Evolutionary conservation across 108 stramenopile genomes (phyloP).

Genomic region (Cyclotella sp.): DNA sequence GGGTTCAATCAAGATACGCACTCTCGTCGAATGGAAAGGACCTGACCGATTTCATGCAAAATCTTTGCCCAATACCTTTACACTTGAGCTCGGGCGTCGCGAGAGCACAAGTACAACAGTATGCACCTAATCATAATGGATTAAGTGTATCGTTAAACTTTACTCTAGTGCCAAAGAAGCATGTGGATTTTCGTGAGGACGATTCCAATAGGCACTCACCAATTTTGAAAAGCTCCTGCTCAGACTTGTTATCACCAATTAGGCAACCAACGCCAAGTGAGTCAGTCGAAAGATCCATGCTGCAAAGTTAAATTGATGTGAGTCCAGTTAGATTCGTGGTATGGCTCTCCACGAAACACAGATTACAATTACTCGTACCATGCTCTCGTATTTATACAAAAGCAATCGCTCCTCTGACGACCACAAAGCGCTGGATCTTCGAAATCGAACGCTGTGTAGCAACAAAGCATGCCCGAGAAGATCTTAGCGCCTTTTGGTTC

Average conservation of each 20-base stretch:
- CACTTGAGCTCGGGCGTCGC: not conserved
- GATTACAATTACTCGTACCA: not conserved
- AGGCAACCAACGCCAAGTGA: constrained; percentile 8
- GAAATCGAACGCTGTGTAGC: constrained; percentile 12
- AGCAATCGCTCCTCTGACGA: not conserved
- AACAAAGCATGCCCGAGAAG: constrained; percentile 10
- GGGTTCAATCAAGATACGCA: not conserved
- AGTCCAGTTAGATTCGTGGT: not conserved
- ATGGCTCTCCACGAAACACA: not conserved
- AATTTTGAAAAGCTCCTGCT: not conserved
- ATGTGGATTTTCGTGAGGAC: too few species aligned
- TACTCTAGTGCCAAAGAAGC: not conserved
- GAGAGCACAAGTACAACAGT: constrained; percentile 13
- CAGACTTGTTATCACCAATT: not conserved
- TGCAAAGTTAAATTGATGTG: not conserved
- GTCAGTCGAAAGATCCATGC: constrained; percentile 12
- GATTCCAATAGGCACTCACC: not conserved
- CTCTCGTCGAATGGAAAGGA: constrained; percentile 1
- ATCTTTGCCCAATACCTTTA: not conserved
- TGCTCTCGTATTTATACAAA: constrained; percentile 13
- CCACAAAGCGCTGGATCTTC: not conserved
- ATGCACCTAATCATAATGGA: not conserved
- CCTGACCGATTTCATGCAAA: not conserved
- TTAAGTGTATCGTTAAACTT: not conserved
- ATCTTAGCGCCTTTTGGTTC: not conserved